Evolutionary conservation across 371 early-diverging fungal species (phyloP), one percentile per base, ranked within the genome.

Genomic region (Haplosporangium sp.): DNA sequence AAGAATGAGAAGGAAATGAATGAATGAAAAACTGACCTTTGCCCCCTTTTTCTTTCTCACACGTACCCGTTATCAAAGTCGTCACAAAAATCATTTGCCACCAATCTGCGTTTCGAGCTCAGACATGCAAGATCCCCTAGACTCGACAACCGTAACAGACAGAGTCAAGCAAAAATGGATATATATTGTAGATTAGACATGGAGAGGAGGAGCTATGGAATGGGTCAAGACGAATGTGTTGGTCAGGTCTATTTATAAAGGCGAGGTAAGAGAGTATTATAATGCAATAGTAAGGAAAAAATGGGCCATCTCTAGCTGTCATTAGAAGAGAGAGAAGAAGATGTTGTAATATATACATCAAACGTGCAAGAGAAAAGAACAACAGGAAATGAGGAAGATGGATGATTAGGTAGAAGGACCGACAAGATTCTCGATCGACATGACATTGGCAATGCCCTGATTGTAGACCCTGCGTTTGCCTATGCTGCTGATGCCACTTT

Each of bases 391-490:
- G 14, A 45, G 20, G 46, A 9, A 0, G 12, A 41, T n/a, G 0
- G 12, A 41, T n/a, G 29, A 14, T 61, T 57, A 67, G 38, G 51
- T 45, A 55, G 63, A 59, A 40, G 69, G 69, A 21, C 67, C 67
- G 40, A 80, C 72, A 37, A 75, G 64, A 20, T 80, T 74, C 42
- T 70, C 80, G 58, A 74, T 74, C 38, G 76, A 71, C 76, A 74
- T 72, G 55, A 70, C 54, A 42, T 64, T 65, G 18, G 62, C 53
- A 6, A 62, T 53, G 38, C 64, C 29, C 23, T 62, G 63, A 8
- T 36, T 36, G 45, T 60, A 62, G 16, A 59, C 41, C 40, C 46
- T 55, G 42, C 45, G 14, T 20, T 23, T 52, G 40, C 41, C 29
- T 29, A 29, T 29, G 4, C 29, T 29, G 4, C 29, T 29, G 4